Base-by-base conservation (phyloP, 495 filamentous ascomycete genomes). In the Cercophora samala region DNA sequence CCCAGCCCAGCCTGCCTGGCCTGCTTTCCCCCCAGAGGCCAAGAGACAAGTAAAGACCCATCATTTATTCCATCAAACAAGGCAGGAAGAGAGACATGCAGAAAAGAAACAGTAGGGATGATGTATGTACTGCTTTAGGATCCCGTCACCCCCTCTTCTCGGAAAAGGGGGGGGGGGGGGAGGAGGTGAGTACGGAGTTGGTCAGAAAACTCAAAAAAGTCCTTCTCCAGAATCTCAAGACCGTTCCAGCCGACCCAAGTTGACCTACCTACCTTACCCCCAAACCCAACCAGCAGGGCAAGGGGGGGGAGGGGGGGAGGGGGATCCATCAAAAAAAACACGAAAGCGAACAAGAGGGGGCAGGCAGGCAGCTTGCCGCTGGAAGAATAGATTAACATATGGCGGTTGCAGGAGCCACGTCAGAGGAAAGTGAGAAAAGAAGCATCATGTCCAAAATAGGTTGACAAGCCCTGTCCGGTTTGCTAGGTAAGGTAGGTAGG, bases 381-480 rank as follows among this genome's bases (percentile, higher is more conserved):
- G 9, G 26, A 3, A 4, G 58, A 25, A 19, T 37, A n/a, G 24
- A 19, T n/a, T 61, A 19, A 61, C 5, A 46, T 46, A 61, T 37
- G 29, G 25, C 25, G 11, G 59, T 19, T 8, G 46, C 42, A 56
- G 56, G 72, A 70, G 70, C 73, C 80, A 78, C 66, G 69, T 78
- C 76, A 72, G 55, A 60, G 32, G n/a, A 53, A 19, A 60, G 55
- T 25, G 62, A 23, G 62, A 56, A 51, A 17, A 9, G 51, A 54
- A n/a, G n/a, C n/a, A n/a, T n/a, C 26, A 21, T 46, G 15, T 46
- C 37, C 37, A 11, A 18, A 46, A 46, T 13, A 13, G 37, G 37
- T 46, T 32, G 37, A 18, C 37, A 18, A n/a, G 37, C 1, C 1
- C 1, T 46, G 37, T n/a, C 37, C 13, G 37, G 37, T 17, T 17